Conservation (phyloP, 108 stramenopile species). For the Fragilaria crotonensis region DNA sequence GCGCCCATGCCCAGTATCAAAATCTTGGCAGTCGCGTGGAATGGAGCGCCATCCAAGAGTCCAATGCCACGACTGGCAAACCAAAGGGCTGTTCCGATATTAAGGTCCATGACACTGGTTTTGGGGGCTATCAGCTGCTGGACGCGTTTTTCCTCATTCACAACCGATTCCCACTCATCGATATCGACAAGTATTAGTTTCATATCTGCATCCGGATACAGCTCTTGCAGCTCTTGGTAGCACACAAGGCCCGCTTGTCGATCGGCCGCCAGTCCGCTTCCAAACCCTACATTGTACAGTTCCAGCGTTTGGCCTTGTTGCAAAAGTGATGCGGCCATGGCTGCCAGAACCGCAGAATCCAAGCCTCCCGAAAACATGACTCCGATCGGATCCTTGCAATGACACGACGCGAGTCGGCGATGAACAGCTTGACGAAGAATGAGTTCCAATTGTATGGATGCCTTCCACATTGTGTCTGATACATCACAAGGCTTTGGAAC, state of each 20-base stretch:
- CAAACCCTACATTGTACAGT: constrained; percentile 89
- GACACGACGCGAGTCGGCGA: constrained; percentile 40
- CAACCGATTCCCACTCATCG: constrained; percentile 64
- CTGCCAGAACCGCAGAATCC: constrained; percentile 92
- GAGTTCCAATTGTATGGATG: constrained; percentile 20
- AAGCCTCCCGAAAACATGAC: constrained; percentile 96
- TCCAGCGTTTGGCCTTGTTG: constrained; percentile 41
- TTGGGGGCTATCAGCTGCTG: constrained; percentile 60
- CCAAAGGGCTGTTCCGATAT: constrained; percentile 93
- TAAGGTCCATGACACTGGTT: constrained; percentile 89
- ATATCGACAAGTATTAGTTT: constrained; percentile 69
- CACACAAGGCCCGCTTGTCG: constrained; percentile 79
- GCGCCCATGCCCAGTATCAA: constrained; percentile 92
- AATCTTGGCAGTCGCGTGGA: constrained; percentile 24
- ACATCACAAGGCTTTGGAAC: constrained; percentile 6
- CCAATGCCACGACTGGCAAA: constrained; percentile 81
- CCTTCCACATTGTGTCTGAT: constrained; percentile 25
- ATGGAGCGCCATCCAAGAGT: constrained; percentile 4
- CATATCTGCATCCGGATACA: constrained; percentile 63
- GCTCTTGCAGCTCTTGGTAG: constrained; percentile 43
- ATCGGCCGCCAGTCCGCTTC: constrained; percentile 62
- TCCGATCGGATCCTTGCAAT: constrained; percentile 61
- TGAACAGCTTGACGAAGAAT: constrained; percentile 49
- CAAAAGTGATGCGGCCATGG: constrained; percentile 66
- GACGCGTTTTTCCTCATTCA: constrained; percentile 43